phyloP scores from a whole-genome alignment of 495 filamentous ascomycete genomes.

The Podospora appendiculata region DNA sequence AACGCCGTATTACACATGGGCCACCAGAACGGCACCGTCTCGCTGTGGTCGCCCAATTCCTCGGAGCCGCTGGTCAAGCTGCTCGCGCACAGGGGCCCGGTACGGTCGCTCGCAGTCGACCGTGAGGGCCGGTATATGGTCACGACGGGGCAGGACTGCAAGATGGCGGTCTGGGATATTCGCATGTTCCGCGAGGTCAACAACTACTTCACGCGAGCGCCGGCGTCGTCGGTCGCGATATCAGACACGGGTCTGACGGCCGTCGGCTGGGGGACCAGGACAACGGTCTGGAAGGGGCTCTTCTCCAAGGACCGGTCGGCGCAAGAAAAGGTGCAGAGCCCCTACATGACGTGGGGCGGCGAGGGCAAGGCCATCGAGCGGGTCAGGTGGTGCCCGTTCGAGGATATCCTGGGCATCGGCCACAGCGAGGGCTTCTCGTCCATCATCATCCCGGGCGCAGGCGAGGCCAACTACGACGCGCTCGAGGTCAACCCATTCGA shows the following conservation, averaged over 20 bases:
- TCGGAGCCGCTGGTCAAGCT: slow-evolving; percentile 83
- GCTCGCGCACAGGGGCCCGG: slow-evolving; percentile 90
- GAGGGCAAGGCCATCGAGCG: slow-evolving; percentile 75
- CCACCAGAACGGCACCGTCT: slow-evolving; percentile 90
- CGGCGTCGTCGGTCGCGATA: slow-evolving; percentile 78
- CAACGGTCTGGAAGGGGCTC: slow-evolving; percentile 81
- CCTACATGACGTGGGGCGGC: slow-evolving; percentile 91
- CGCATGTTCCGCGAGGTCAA: slow-evolving; percentile 89
- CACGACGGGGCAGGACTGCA: slow-evolving; percentile 79
- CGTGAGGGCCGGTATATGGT: slow-evolving; percentile 94
- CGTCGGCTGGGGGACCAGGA: slow-evolving; percentile 86
- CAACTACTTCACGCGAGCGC: slow-evolving; percentile 78
- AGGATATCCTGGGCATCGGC: slow-evolving; percentile 80
- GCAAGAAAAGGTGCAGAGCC: slow-evolving; percentile 73
- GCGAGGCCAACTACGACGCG: slow-evolving; percentile 94
- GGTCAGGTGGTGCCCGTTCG: slow-evolving; percentile 86
- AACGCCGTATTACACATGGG: slow-evolving; percentile 89
- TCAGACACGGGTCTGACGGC: slow-evolving; percentile 81
- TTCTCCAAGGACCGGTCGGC: slow-evolving; percentile 60
- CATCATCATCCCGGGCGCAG: slow-evolving; percentile 83
- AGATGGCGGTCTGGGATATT: slow-evolving; percentile 95
- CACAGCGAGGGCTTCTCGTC: slow-evolving; percentile 84
- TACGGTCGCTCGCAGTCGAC: slow-evolving; percentile 77
- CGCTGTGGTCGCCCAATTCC: slow-evolving; percentile 92
- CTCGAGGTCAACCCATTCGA: slow-evolving; percentile 96